These are phyloP conservation scores for Monocercomonoides exilis DNA, from an alignment of 78 protist genomes.

Conservation along the genomic window DNA sequence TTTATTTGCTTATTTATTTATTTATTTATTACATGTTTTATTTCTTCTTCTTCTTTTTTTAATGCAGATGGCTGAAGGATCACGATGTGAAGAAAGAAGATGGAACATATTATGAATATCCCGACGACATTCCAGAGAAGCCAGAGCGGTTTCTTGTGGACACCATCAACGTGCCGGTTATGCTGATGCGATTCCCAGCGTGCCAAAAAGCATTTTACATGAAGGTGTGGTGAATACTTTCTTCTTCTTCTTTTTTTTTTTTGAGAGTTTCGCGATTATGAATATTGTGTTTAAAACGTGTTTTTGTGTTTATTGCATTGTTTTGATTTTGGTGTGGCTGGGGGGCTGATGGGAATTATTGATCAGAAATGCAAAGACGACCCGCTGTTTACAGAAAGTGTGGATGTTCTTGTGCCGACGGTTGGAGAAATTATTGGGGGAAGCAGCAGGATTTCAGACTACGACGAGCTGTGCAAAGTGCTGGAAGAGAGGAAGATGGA, in stretches of 20 bases:
- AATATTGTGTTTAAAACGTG: background rate
- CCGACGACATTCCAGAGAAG: slow-evolving; percentile 89
- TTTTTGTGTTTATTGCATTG: background rate
- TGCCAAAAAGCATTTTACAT: slow-evolving; percentile 90
- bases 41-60: background rate
- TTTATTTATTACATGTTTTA: background rate
- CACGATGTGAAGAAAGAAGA: background rate
- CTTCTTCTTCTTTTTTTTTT: background rate
- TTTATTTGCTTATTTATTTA: background rate
- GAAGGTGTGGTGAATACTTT: slow-evolving; percentile 23
- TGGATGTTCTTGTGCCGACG: slow-evolving; percentile 81
- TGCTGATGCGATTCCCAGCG: slow-evolving; percentile 77
- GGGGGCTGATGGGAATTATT: too few relatives aligned
- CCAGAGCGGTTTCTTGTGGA: slow-evolving; percentile 86
- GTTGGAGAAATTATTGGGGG: slow-evolving; percentile 96
- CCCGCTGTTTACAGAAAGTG: slow-evolving; percentile 29
- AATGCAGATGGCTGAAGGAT: slow-evolving; percentile 5
- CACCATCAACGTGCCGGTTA: slow-evolving; percentile 72
- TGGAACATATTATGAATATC: slow-evolving; percentile 50
- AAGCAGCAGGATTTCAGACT: slow-evolving; percentile 67
- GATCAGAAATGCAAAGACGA: slow-evolving; percentile 5
- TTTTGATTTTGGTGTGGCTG: background rate
- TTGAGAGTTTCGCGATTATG: background rate
- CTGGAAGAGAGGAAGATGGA: background rate
- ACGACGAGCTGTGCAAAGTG: slow-evolving; percentile 47